Evolutionary conservation across 352 stramenopile species (phyloP).

Genomic region (Globisporangium radiosum): DNA sequence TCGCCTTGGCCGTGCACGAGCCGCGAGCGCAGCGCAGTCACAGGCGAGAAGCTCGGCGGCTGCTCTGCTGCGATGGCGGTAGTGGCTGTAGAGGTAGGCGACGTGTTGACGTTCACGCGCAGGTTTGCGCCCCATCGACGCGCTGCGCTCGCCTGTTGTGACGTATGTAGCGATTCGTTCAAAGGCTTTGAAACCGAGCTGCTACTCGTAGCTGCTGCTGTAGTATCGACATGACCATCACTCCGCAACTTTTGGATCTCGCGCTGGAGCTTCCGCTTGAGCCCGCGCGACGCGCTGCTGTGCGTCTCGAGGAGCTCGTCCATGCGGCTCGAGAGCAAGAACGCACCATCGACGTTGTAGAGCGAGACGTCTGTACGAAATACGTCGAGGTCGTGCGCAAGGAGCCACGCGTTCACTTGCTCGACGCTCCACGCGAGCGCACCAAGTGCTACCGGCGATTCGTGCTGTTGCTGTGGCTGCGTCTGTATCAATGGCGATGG

Average conservation of each 20-base stretch:
- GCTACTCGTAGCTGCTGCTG: not conserved
- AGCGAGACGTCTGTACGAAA: conserved; percentile 38
- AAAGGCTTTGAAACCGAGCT: not conserved
- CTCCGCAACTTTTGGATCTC: conserved; percentile 72
- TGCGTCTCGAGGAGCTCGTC: conserved; percentile 52
- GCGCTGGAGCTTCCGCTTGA: conserved; percentile 75
- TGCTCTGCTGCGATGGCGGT: not conserved
- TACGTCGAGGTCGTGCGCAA: conserved; percentile 46
- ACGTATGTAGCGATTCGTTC: not conserved
- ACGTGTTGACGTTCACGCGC: conserved; percentile 42
- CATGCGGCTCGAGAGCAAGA: conserved; percentile 34
- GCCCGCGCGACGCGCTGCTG: conserved; percentile 38
- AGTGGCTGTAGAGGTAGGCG: not conserved
- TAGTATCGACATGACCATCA: conserved; percentile 3
- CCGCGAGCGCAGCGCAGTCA: conserved; percentile 28
- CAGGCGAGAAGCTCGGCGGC: conserved; percentile 26
- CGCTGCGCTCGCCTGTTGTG: conserved; percentile 19
- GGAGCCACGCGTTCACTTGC: conserved; percentile 56
- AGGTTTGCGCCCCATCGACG: conserved; percentile 45
- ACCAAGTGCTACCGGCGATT: too few species aligned
- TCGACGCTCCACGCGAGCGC: conserved; percentile 24
- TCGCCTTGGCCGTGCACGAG: conserved; percentile 28
- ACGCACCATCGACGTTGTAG: conserved; percentile 40
- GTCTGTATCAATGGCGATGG: too few species aligned
- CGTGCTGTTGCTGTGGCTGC: not conserved